A percentile compares a stretch with the other conserved stretches of the same genome.
These are phyloP conservation scores for Dentiscutata heterogama DNA, from an alignment of 371 early-diverging fungal genomes.

Conservation along the genomic window DNA sequence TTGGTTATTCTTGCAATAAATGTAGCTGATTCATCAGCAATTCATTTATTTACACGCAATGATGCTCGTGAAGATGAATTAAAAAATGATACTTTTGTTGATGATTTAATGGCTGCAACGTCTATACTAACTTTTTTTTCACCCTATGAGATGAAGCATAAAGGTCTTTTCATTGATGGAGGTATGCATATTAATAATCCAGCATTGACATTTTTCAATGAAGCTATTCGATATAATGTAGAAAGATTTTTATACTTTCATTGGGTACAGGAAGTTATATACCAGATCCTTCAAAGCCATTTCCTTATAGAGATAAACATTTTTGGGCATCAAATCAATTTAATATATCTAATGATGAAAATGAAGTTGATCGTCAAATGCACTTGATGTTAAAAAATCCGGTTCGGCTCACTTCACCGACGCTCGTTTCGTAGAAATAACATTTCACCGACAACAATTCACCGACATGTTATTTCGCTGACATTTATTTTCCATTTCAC, in stretches of 20 bases:
- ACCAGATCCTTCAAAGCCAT: not conserved
- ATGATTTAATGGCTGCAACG: too few relatives aligned
- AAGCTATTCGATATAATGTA: not conserved
- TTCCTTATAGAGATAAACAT: not conserved
- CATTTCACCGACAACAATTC: too few relatives aligned
- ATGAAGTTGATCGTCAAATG: not conserved
- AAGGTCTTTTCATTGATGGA: too few relatives aligned
- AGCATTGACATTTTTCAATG: not conserved
- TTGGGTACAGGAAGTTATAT: constrained; percentile 6
- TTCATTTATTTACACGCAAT: not conserved
- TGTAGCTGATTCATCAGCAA: not conserved
- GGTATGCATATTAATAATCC: not conserved
- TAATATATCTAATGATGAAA: not conserved
- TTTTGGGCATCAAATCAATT: not conserved
- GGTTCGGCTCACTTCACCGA: too few relatives aligned
- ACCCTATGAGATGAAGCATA: too few relatives aligned
- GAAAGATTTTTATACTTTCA: constrained; percentile 10
- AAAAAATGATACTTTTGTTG: too few relatives aligned
- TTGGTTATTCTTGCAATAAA: too few relatives aligned
- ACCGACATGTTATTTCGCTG: too few relatives aligned
- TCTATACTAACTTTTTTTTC: too few relatives aligned
- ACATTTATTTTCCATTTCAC: too few relatives aligned
- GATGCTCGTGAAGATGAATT: not conserved
- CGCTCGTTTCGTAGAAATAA: too few relatives aligned
- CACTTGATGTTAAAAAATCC: too few relatives aligned